A percentile compares a stretch with the other conserved stretches of the same genome.
Evolutionary conservation across 2,329 filamentous ascomycete genomes (phyloP).

Genomic region (Myrmaecium sp.): DNA sequence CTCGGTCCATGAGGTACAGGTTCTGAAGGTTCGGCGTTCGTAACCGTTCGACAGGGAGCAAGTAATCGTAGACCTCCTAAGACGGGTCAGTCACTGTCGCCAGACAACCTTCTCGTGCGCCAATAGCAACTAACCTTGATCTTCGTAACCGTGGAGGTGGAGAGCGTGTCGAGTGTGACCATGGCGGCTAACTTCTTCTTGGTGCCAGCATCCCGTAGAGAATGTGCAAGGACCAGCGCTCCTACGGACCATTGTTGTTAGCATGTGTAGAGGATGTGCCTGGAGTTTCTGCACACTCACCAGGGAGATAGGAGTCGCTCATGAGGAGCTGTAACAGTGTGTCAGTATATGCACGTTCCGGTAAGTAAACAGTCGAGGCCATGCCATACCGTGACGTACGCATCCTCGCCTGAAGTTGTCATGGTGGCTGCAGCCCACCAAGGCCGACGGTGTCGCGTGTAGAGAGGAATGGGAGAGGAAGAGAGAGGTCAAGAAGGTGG

Average conservation of each 20-base stretch:
- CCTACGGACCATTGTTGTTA: conserved; percentile 34
- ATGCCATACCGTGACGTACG: conserved; percentile 45
- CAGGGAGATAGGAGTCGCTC: conserved; percentile 84
- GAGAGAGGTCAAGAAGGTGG: conserved; percentile 1
- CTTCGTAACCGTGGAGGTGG: conserved; percentile 56
- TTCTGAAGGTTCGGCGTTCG: conserved; percentile 64
- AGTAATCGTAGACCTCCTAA: conserved; percentile 76
- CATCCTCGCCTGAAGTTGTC: conserved; percentile 33
- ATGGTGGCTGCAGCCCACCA: conserved; percentile 11
- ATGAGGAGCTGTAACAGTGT: conserved; percentile 56
- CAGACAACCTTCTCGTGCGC: too few relatives aligned
- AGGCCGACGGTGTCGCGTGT: too few relatives aligned
- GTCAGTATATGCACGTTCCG: conserved; percentile 12
- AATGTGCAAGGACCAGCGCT: conserved; percentile 85
- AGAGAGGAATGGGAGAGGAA: too few relatives aligned
- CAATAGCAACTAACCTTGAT: conserved; percentile 43
- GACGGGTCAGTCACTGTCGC: too few relatives aligned
- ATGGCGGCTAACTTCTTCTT: conserved; percentile 72
- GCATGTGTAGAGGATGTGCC: conserved; percentile 1
- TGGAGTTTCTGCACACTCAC: conserved; percentile 38
- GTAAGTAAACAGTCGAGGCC: conserved; percentile 4
- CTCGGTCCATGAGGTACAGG: conserved; percentile 78
- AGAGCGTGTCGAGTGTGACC: conserved; percentile 65
- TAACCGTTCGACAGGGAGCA: conserved; percentile 70
- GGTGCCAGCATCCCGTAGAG: conserved; percentile 76